These are phyloP conservation scores for Hygrophoropsis aurantiaca DNA, from an alignment of 768 basidiomycete species.

Conservation along the genomic window DNA sequence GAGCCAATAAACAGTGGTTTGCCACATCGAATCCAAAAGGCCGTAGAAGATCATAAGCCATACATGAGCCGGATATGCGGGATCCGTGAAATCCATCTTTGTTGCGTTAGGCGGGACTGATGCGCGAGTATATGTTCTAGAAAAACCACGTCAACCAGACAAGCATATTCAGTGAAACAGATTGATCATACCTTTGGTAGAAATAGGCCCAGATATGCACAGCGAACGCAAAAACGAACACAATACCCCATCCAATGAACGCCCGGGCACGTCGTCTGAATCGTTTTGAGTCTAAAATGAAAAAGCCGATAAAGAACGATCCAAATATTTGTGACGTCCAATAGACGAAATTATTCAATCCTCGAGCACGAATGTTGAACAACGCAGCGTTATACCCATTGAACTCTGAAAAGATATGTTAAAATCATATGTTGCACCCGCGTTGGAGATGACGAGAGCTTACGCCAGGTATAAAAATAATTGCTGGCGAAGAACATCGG, in stretches of 20 bases:
- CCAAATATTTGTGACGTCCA: slow-evolving; percentile 74
- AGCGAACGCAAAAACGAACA: slow-evolving; percentile 35
- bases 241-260: slow-evolving; percentile 38
- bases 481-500: slow-evolving; percentile 78
- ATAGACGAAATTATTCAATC: slow-evolving; percentile 72
- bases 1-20: slow-evolving; percentile 39
- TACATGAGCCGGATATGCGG: background rate
- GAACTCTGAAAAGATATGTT: slow-evolving; percentile 65
- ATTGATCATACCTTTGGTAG: slow-evolving; percentile 33
- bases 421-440: too few species aligned
- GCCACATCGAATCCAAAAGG: slow-evolving; percentile 30
- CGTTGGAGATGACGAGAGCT: slow-evolving; percentile 21
- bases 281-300: slow-evolving; percentile 30
- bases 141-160: slow-evolving; percentile 5
- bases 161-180: background rate
- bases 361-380: slow-evolving; percentile 71
- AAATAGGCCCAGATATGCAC: slow-evolving; percentile 28
- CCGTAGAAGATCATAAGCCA: slow-evolving; percentile 5
- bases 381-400: slow-evolving; percentile 69
- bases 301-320: slow-evolving; percentile 60
- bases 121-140: background rate
- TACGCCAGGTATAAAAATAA: slow-evolving; percentile 80
- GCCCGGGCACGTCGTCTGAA: slow-evolving; percentile 40
- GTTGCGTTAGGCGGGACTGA: background rate
- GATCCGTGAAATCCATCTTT: background rate